These are phyloP conservation scores for Acrodontium crateriforme DNA, from an alignment of 2,329 filamentous ascomycete genomes.

Conservation along the genomic window DNA sequence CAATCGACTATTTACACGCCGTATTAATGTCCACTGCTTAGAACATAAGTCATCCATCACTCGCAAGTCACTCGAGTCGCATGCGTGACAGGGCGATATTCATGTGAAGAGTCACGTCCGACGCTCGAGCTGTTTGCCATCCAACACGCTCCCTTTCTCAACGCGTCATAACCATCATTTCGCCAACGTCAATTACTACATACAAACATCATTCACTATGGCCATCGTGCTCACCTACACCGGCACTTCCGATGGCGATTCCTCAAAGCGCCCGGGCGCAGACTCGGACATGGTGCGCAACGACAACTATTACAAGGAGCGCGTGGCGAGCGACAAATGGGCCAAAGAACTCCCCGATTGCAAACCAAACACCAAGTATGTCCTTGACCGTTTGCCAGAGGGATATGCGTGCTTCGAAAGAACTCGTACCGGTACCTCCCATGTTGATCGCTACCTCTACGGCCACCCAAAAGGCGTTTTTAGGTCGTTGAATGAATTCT, in stretches of 20 bases:
- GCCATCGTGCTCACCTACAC: constrained; percentile 2
- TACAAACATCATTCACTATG: background rate
- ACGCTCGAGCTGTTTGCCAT: too few species aligned
- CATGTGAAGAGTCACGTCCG: too few species aligned
- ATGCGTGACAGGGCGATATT: too few species aligned
- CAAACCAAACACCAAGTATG: constrained; percentile 25
- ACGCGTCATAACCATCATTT: too few species aligned
- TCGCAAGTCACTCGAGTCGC: too few species aligned
- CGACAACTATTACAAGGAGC: constrained; percentile 15
- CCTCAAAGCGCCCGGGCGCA: constrained; percentile 9
- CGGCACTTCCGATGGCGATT: constrained; percentile 15
- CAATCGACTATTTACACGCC: too few species aligned
- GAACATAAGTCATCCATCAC: too few species aligned
- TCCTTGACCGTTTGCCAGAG: constrained; percentile 38
- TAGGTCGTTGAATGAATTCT: constrained; percentile 41
- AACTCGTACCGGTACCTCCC: constrained; percentile 24
- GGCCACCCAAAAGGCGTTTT: constrained; percentile 42
- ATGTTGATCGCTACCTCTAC: constrained; percentile 42
- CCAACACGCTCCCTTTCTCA: too few species aligned
- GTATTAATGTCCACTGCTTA: too few species aligned
- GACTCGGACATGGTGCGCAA: constrained; percentile 10
- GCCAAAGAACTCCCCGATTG: too few species aligned
- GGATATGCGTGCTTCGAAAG: constrained; percentile 41
- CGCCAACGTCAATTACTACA: too few species aligned
- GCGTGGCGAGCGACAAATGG: constrained; percentile 14